Evolutionary conservation across 371 early-diverging fungal species (phyloP), one percentile per base, ranked within the genome.

Genomic region (Mucor racemosus): DNA sequence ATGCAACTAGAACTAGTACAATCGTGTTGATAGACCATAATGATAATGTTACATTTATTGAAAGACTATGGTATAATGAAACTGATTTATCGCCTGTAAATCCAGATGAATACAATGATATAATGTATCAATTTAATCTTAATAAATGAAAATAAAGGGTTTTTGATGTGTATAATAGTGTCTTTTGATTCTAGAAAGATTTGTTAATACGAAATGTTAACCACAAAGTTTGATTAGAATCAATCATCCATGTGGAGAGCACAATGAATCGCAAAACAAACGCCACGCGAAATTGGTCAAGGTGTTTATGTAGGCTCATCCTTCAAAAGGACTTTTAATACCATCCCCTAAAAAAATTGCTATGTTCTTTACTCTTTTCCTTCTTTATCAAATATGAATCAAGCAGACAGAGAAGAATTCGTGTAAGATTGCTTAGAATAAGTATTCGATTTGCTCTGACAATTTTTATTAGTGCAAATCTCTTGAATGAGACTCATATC

Each of bases 1-100:
- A 84, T 69, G 84, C 76, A 21, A 88, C 87, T n/a, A 72, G 84
- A 31, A 79, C 86, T 6, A 85, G 84, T 34, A 81, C 87, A 0
- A 67, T 88, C 15, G 75, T 85, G 0, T 60, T 88, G 17, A 79
- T 88, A 17, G 87, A 86, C 55, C 76, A 81, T 21, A 67, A 81
- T 11, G 76, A 74, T 19, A 54, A 72, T 33, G 76, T 73, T 9
- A 71, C 75, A 3, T 86, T 84, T 65, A 55, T 79, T 11, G 86
- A 86, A 54, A 67, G 80, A 21, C 72, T 75, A 42, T 74, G 77
- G 64, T 76, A 64, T 60, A 56, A 75, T 62, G 48, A 56, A 46
- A 57, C 42, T 7, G 39, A 59, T 55, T 7, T 69, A 34, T 50
- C 46, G 8, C 64, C 40, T 33, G 14, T 34, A 9, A 58, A 46